Evolutionary conservation across 345 rosid genomes (phyloP).

Genomic region (Rhodomyrtus tomentosa): DNA sequence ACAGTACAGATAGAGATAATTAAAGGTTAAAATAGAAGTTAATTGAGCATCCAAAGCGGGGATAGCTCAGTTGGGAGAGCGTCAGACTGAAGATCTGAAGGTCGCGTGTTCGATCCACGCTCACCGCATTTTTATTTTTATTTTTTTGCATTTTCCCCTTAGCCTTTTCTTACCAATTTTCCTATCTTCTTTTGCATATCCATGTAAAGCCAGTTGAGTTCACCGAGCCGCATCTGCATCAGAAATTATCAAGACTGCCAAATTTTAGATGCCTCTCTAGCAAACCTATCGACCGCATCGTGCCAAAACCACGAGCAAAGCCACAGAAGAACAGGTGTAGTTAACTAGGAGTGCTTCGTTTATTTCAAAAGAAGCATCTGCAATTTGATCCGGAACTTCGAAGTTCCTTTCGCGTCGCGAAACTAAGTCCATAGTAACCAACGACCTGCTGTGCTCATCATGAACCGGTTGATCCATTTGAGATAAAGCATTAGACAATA

Average conservation of each 20-base stretch:
- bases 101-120: constrained; percentile 93
- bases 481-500: neutral
- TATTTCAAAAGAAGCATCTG: neutral
- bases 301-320: neutral
- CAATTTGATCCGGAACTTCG: neutral
- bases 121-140: constrained; percentile 40
- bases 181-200: neutral
- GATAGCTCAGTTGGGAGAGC: constrained; percentile 98
- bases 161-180: neutral
- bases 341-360: neutral
- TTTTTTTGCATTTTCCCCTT: no score
- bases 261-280: neutral
- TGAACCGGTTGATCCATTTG: neutral
- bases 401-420: rapidly evolving
- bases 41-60: no score
- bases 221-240: neutral
- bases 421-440: neutral
- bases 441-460: neutral
- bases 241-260: neutral
- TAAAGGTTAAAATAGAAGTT: no score
- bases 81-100: constrained; percentile 98
- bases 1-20: no score
- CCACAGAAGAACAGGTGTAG: neutral
- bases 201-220: neutral
- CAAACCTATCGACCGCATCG: neutral